These are phyloP conservation scores for Orbilia blumenaviensis DNA, from an alignment of 2,329 filamentous ascomycete genomes.

Conservation along the genomic window DNA sequence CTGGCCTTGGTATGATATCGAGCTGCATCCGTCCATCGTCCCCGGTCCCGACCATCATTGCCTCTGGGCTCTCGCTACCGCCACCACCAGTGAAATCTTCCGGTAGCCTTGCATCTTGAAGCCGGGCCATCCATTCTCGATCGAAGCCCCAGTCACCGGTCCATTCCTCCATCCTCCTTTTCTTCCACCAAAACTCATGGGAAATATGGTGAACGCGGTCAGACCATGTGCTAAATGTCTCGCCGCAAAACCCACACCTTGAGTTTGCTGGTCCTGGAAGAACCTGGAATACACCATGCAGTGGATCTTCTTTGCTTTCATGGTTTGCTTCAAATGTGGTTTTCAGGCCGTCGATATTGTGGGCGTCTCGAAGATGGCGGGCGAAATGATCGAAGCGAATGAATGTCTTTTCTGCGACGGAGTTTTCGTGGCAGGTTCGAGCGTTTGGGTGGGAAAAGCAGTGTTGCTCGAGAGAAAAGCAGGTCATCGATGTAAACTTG, in stretches of 20 bases:
- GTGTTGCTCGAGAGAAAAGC: slow-evolving; percentile 42
- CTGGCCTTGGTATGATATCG: neutral
- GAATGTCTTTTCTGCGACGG: slow-evolving; percentile 46
- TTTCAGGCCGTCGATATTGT: slow-evolving; percentile 43
- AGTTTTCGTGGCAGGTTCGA: slow-evolving; percentile 43
- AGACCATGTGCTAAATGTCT: slow-evolving; percentile 43
- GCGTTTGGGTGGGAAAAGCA: slow-evolving; percentile 38
- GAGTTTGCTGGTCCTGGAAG: slow-evolving; percentile 38
- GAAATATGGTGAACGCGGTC: slow-evolving; percentile 47
- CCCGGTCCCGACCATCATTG: neutral
- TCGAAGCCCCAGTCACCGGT: slow-evolving; percentile 52
- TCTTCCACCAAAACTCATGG: slow-evolving; percentile 53
- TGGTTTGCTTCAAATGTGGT: slow-evolving; percentile 28
- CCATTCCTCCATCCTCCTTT: slow-evolving; percentile 49
- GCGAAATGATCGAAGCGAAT: slow-evolving; percentile 51
- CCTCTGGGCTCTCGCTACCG: neutral
- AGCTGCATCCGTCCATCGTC: neutral
- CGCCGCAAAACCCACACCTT: slow-evolving; percentile 49
- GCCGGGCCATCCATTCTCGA: slow-evolving; percentile 41
- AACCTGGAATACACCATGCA: slow-evolving; percentile 27
- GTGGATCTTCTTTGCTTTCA: slow-evolving; percentile 17
- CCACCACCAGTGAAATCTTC: slow-evolving; percentile 16
- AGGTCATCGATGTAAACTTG: slow-evolving; percentile 32
- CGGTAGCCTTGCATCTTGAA: slow-evolving; percentile 47
- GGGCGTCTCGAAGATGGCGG: slow-evolving; percentile 41